Evolutionary conservation across 2,329 filamentous ascomycete genomes (phyloP).

Genomic region (Neofusicoccum cordaticola): DNA sequence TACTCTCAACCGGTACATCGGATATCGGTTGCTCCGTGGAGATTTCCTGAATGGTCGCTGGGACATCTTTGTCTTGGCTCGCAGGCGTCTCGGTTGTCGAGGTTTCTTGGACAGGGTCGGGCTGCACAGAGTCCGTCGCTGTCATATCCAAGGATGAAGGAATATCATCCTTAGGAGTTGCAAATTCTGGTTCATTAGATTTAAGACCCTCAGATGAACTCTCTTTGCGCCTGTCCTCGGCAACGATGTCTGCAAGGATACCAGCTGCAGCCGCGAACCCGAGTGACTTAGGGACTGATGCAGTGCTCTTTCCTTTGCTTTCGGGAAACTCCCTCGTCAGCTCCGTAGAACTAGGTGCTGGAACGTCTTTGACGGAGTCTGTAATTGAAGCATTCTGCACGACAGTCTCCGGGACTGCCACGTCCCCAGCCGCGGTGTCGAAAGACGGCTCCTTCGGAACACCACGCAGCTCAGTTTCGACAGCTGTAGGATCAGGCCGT

Average conservation of each 20-base stretch:
- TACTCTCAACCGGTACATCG: not conserved
- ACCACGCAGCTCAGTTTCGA: not conserved
- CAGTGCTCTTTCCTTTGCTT: not conserved
- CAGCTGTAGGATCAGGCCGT: not conserved
- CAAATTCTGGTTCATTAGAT: not conserved
- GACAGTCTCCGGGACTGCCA: not conserved
- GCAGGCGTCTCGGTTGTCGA: not conserved
- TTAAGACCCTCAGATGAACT: not conserved
- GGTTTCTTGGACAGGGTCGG: not conserved
- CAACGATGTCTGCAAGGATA: not conserved
- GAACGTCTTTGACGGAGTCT: not conserved
- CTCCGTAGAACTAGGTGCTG: not conserved
- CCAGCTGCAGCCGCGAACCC: conserved; percentile 2
- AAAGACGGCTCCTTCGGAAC: not conserved
- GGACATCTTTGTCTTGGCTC: not conserved
- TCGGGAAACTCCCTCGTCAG: not conserved
- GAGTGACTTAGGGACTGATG: not conserved
- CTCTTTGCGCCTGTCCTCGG: not conserved
- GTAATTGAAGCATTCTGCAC: not conserved
- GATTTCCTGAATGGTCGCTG: not conserved
- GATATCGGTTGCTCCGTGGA: not conserved
- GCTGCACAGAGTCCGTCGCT: not conserved
- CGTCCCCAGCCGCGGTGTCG: not conserved
- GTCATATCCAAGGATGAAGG: not conserved
- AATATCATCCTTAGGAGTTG: not conserved